These are phyloP conservation scores for Eremothecium cymbalariae DNA, from an alignment of 1,139 yeast species.

Conservation along the genomic window DNA sequence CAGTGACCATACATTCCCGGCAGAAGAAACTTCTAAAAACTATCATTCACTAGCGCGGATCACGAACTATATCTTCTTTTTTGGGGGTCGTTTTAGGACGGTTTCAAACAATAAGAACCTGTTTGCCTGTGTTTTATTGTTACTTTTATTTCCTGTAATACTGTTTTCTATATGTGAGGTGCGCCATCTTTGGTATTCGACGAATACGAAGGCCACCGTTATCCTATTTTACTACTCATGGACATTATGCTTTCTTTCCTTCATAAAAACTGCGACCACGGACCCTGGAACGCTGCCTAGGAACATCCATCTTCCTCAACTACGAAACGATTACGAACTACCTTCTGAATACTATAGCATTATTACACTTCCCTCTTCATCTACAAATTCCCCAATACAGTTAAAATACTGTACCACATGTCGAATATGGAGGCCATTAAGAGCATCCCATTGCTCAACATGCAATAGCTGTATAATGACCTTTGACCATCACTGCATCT, in stretches of 20 bases:
- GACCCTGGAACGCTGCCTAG: slow-evolving; percentile 74
- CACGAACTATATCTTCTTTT: slow-evolving; percentile 38
- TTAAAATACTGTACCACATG: slow-evolving; percentile 57
- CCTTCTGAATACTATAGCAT: slow-evolving; percentile 61
- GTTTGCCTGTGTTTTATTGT: slow-evolving; percentile 32
- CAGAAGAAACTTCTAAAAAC: slow-evolving; percentile 13
- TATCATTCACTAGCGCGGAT: slow-evolving; percentile 21
- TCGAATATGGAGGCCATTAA: slow-evolving; percentile 58
- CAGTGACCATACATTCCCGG: slow-evolving; percentile 18
- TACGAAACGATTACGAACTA: slow-evolving; percentile 32
- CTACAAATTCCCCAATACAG: slow-evolving; percentile 33
- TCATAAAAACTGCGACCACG: slow-evolving; percentile 46
- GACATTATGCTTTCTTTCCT: slow-evolving; percentile 41
- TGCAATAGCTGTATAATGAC: slow-evolving; percentile 54
- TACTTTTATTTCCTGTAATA: slow-evolving; percentile 42
- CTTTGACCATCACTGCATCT: slow-evolving; percentile 74
- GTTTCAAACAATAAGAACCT: slow-evolving; percentile 35
- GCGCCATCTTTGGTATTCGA: slow-evolving; percentile 21
- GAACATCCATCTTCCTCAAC: slow-evolving; percentile 48
- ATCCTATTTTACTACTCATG: slow-evolving; percentile 53
- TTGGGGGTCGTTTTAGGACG: slow-evolving; percentile 57
- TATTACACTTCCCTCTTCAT: slow-evolving; percentile 43
- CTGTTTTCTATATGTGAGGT: slow-evolving; percentile 42
- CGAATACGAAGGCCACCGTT: slow-evolving; percentile 50
- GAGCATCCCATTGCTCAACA: slow-evolving; percentile 60